Percentiles rank a stretch among this genome's conserved stretches.
phyloP scores from a whole-genome alignment of 1,139 yeast species.

The Yamadazyma spencermartinsiae region DNA sequence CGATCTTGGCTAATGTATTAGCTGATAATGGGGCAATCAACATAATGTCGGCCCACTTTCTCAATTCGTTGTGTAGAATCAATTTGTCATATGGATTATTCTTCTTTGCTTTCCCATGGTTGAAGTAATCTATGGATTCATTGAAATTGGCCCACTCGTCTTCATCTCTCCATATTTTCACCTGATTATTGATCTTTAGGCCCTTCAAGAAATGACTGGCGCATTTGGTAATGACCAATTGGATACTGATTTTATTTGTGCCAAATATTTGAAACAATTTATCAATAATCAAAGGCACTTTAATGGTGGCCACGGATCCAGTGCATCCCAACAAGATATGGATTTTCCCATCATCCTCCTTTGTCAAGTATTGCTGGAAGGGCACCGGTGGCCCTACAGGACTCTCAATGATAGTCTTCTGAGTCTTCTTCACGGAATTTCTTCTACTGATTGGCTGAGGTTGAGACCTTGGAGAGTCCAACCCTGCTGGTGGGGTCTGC shows the following conservation, averaged over 20 bases:
- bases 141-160: conserved; percentile 81
- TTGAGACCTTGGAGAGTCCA: conserved; percentile 1
- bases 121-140: conserved; percentile 26
- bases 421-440: conserved; percentile 29
- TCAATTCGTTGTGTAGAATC: conserved; percentile 80
- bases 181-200: conserved; percentile 74
- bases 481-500: conserved; percentile 2
- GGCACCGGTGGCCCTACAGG: conserved; percentile 74
- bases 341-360: conserved; percentile 76
- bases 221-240: conserved; percentile 77
- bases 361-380: conserved; percentile 66
- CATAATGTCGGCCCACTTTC: conserved; percentile 95
- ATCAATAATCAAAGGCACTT: conserved; percentile 83
- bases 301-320: conserved; percentile 95
- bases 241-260: conserved; percentile 70
- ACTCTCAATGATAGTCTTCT: conserved; percentile 42
- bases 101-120: conserved; percentile 18
- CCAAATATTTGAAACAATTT: conserved; percentile 78
- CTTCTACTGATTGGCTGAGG: conserved; percentile 26
- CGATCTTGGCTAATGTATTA: conserved; percentile 85
- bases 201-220: conserved; percentile 85
- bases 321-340: conserved; percentile 91
- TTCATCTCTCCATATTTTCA: conserved; percentile 89
- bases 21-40: conserved; percentile 93
- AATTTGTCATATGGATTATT: conserved; percentile 39